Conservation (phyloP, 2,329 filamentous ascomycete species). For the Diaporthe longicolla region DNA sequence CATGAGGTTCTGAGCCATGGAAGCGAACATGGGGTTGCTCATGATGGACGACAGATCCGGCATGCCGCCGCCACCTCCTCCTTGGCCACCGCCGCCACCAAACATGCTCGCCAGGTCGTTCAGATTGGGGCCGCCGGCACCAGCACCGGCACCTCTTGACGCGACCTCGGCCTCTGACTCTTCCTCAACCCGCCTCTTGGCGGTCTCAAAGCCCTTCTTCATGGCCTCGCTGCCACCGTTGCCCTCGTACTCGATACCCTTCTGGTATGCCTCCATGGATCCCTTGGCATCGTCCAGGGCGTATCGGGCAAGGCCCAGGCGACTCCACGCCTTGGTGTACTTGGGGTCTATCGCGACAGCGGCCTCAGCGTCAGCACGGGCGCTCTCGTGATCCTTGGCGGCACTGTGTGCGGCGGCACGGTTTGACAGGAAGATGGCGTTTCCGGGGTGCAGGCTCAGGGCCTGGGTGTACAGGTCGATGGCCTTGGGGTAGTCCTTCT, state of each 20-base stretch:
- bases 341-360: slow-evolving; percentile 89
- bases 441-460: slow-evolving; percentile 82
- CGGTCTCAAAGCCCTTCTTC: slow-evolving; percentile 97
- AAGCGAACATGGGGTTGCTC: slow-evolving; percentile 98
- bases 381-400: slow-evolving; percentile 85
- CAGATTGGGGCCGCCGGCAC: slow-evolving; percentile 74
- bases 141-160: slow-evolving; percentile 55
- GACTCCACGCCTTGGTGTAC: slow-evolving; percentile 98
- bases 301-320: slow-evolving; percentile 91
- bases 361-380: slow-evolving; percentile 89
- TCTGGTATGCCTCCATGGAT: slow-evolving; percentile 93
- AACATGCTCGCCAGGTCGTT: slow-evolving; percentile 80
- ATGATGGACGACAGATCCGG: slow-evolving; percentile 90
- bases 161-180: slow-evolving; percentile 66
- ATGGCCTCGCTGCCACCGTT: slow-evolving; percentile 96
- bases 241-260: slow-evolving; percentile 94
- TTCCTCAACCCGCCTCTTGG: slow-evolving; percentile 88
- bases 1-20: slow-evolving; percentile 98
- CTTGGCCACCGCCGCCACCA: slow-evolving; percentile 68
- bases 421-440: slow-evolving; percentile 98
- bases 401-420: slow-evolving; percentile 94
- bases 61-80: slow-evolving; percentile 76
- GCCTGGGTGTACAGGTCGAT: slow-evolving; percentile 92
- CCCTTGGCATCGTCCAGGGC: slow-evolving; percentile 92
- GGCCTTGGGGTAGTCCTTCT: slow-evolving; percentile 88